Evolutionary conservation across 176 grass and related monocot genomes (phyloP).

Genomic region (Bothriochloa decipiens): DNA sequence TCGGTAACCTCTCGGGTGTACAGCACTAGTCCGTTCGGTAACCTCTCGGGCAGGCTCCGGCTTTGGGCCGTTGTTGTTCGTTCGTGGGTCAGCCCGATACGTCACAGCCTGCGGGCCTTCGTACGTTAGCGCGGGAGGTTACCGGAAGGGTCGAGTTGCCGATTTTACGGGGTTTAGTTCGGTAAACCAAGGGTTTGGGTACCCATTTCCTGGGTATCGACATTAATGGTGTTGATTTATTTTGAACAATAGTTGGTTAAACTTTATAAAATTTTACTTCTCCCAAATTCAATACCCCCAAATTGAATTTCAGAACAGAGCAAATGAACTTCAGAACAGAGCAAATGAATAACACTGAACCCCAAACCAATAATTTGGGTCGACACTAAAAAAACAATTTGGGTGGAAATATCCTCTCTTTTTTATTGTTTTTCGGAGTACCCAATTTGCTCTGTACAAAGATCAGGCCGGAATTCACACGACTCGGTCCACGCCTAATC

Average conservation of each 20-base stretch:
- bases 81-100: no score
- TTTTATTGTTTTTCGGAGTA: not conserved
- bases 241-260: not conserved
- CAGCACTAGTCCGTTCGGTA: no score
- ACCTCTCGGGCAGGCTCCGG: no score
- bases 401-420: not conserved
- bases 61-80: no score
- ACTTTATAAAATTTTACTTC: not conserved
- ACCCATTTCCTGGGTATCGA: no score
- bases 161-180: no score
- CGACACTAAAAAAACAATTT: not conserved
- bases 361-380: no score
- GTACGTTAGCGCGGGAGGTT: no score
- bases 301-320: not conserved
- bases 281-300: not conserved
- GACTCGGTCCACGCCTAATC: constrained; percentile 12
- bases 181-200: no score
- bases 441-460: not conserved
- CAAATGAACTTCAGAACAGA: not conserved
- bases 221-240: not conserved
- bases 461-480: not conserved
- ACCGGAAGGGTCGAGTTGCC: no score
- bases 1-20: no score
- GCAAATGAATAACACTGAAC: not conserved
- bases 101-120: no score